Percentiles rank a stretch among this genome's conserved stretches.
These are phyloP conservation scores for Colletotrichum tropicale DNA, from an alignment of 2,329 filamentous ascomycete species.

Conservation along the genomic window DNA sequence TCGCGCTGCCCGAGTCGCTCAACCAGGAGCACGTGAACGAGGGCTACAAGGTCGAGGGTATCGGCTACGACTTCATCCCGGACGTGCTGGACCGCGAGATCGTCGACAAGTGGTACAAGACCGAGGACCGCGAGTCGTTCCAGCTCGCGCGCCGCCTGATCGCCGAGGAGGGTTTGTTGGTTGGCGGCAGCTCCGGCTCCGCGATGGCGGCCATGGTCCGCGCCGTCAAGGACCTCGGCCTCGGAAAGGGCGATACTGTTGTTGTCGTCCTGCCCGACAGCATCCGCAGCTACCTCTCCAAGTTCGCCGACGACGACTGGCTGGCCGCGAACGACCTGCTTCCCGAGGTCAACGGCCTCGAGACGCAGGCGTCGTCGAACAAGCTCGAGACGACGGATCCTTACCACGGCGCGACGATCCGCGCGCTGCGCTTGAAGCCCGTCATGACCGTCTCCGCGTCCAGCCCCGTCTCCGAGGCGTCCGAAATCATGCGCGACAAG, in stretches of 20 bases:
- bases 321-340: conserved; percentile 94
- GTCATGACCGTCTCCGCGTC: conserved; percentile 81
- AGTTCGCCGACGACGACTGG: conserved; percentile 99
- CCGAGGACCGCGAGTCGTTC: conserved; percentile 90
- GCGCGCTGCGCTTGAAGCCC: conserved; percentile 86
- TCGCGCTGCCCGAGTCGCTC: conserved; percentile 79
- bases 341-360: conserved; percentile 53
- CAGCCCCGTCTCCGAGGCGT: conserved; percentile 81
- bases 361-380: conserved; percentile 46
- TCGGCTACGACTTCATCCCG: conserved; percentile 97
- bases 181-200: conserved; percentile 92
- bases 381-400: conserved; percentile 61
- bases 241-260: conserved; percentile 83
- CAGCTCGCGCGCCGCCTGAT: conserved; percentile 88
- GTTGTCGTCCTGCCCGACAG: conserved; percentile 94
- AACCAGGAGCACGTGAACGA: conserved; percentile 84
- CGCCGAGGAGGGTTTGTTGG: conserved; percentile 89
- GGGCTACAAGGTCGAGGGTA: conserved; percentile 96
- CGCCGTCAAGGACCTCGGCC: conserved; percentile 76
- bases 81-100: conserved; percentile 82
- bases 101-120: conserved; percentile 98
- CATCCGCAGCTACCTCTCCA: conserved; percentile 95
- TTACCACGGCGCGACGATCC: conserved; percentile 80
- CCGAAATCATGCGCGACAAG: conserved; percentile 98
- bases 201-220: conserved; percentile 83